A percentile compares a stretch with the other conserved stretches of the same genome.
phyloP scores from a whole-genome alignment of 1,284 basidiomycete genomes.

The Cutaneotrichosporon cavernicola region DNA sequence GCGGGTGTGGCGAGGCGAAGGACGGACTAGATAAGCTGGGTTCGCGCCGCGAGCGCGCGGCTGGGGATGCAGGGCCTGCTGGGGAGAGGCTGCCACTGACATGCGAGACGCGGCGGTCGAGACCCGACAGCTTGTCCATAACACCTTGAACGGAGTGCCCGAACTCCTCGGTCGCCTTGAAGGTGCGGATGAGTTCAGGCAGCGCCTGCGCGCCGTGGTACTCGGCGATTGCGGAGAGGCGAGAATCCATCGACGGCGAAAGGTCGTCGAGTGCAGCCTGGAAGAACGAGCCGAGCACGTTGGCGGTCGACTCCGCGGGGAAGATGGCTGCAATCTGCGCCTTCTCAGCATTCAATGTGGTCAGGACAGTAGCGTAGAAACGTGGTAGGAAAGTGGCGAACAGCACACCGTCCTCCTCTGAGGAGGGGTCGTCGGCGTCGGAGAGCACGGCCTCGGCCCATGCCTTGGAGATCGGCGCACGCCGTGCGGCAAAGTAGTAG shows the following conservation, averaged over 20 bases:
- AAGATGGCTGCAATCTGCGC: constrained; percentile 74
- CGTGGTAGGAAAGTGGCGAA: constrained; percentile 68
- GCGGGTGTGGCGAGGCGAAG: constrained; percentile 13
- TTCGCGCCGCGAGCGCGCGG: constrained; percentile 12
- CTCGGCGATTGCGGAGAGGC: constrained; percentile 66
- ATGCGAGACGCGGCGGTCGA: constrained; percentile 2
- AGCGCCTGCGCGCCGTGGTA: constrained; percentile 65
- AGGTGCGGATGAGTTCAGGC: constrained; percentile 66
- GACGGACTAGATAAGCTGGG: constrained; percentile 10
- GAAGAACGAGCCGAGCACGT: constrained; percentile 74
- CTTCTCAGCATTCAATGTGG: constrained; percentile 66
- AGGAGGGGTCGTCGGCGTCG: constrained; percentile 8
- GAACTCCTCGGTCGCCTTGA: constrained; percentile 76
- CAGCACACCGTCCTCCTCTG: constrained; percentile 26
- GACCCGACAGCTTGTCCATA: constrained; percentile 61
- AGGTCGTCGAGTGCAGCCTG: constrained; percentile 72
- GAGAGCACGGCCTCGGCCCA: constrained; percentile 61
- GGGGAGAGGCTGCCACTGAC: constrained; percentile 9
- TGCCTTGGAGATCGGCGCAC: constrained; percentile 62
- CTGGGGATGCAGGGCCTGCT: constrained; percentile 14
- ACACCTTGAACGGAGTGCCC: constrained; percentile 68
- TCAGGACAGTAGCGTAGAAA: constrained; percentile 63
- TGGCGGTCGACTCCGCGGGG: constrained; percentile 59
- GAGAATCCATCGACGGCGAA: constrained; percentile 73
- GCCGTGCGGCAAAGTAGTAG: constrained; percentile 83